Evolutionary conservation across 2,329 filamentous ascomycete genomes (phyloP), one percentile per base, ranked within the genome.

Genomic region (Penicillium sp.): DNA sequence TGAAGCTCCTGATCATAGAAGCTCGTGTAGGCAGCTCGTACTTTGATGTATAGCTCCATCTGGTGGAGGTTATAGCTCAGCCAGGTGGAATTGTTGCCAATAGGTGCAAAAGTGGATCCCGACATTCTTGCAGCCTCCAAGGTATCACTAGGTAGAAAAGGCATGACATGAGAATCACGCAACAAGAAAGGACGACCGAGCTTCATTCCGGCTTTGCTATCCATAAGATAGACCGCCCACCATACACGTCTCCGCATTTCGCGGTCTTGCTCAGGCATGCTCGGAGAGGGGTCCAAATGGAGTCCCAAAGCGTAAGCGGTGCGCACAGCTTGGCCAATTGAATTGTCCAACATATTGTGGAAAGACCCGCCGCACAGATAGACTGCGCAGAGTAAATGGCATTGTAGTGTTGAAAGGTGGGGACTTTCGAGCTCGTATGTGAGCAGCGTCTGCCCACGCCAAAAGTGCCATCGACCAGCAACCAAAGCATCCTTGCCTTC

Each of bases 221-320:
- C 82, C 16, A 82, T 64, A 1, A 71, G 68, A 61, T 77, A 83
- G 1, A 84, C 61, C 0, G 66, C 68, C 80, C 80, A 84, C 81
- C 82, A 84, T 12, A 84, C 56, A 0, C 80, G 72, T 59, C 76
- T 80, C 5, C 78, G 76, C 55, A 81, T 64, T 58, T 82, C 80
- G 17, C 73, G 61, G 46, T 78, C 66, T 0, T 56, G 47, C 4
- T 52, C 57, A 0, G 75, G 65, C 46, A 78, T 56, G 45, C 65
- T 58, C 9, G 58, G 53, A 0, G 74, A 67, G 1, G 80, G 79
- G 30, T 82, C 78, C 0, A 75, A 61, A 64, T 82, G 79, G 4
- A 83, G 67, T 0, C 80, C 80, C 0, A 82, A 64, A 36, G 78
- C 75, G 40, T 80, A 72, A 4, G 79, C 80, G 1, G 72, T 76